Evolutionary conservation across 2,329 filamentous ascomycete genomes (phyloP).

Genomic region (Aspergillus sergii): DNA sequence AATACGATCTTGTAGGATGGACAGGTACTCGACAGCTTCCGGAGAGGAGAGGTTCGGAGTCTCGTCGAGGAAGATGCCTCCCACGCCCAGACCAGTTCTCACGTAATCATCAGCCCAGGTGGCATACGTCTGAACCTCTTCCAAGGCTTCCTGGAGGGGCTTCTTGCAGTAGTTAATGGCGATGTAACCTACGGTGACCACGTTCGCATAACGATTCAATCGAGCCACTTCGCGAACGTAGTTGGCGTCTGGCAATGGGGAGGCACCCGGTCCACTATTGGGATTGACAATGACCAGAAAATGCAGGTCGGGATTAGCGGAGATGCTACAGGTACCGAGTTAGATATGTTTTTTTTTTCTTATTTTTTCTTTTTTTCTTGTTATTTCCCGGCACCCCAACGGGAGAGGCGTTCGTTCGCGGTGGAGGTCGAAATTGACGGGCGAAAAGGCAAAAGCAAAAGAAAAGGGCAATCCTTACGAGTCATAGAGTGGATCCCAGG

Average conservation of each 20-base stretch:
- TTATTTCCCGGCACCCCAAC: neutral
- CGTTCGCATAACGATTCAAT: constrained; percentile 21
- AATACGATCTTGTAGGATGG: constrained; percentile 3
- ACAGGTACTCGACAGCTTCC: constrained; percentile 13
- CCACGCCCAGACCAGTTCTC: constrained; percentile 12
- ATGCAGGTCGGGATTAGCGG: constrained; percentile 12
- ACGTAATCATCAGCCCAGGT: constrained; percentile 13
- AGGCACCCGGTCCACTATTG: constrained; percentile 20
- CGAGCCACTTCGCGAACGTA: constrained; percentile 18
- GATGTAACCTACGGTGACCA: constrained; percentile 26
- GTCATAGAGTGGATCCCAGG: constrained; percentile 21
- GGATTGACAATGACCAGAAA: constrained; percentile 23
- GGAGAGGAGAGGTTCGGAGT: constrained; percentile 17
- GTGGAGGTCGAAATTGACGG: neutral
- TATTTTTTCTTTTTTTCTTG: neutral
- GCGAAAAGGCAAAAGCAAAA: neutral
- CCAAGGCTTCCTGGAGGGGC: constrained; percentile 14
- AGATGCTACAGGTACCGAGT: constrained; percentile 11
- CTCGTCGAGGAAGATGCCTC: constrained; percentile 23
- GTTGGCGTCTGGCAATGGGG: constrained; percentile 14
- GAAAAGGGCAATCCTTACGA: constrained; percentile 13
- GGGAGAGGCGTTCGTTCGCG: neutral
- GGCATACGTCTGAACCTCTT: constrained; percentile 23
- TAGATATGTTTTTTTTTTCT: neutral
- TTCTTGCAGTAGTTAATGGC: constrained; percentile 27